These are phyloP conservation scores for Oryza coarctata DNA, from an alignment of 176 grass and related monocot species.

Conservation along the genomic window DNA sequence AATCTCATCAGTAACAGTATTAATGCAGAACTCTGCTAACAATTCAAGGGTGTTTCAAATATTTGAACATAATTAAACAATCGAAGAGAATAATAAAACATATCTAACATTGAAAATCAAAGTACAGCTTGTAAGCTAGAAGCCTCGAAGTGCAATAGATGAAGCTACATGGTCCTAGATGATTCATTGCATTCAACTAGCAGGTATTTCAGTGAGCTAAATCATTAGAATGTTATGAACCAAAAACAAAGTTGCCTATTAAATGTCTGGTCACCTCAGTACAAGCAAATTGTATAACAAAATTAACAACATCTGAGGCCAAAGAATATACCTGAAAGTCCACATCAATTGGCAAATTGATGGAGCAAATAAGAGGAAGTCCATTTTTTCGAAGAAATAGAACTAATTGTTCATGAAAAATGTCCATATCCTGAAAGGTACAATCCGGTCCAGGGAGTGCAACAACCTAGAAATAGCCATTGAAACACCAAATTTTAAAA, in stretches of 20 bases:
- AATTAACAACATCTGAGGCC: neutral
- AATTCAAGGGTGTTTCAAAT: neutral
- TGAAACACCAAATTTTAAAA: neutral
- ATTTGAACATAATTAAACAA: conserved; percentile 13
- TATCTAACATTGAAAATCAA: neutral
- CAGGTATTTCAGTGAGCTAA: neutral
- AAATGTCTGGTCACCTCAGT: conserved; percentile 7
- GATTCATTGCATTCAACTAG: neutral
- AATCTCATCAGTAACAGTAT: neutral
- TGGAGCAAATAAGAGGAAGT: conserved; percentile 71
- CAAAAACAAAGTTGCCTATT: neutral
- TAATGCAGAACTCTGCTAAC: neutral
- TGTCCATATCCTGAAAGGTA: conserved; percentile 86
- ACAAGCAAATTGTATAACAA: conserved; percentile 7
- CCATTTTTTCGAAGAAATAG: conserved; percentile 74
- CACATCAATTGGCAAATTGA: conserved; percentile 63
- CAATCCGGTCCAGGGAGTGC: conserved; percentile 55
- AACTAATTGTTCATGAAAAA: conserved; percentile 81
- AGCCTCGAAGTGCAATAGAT: neutral
- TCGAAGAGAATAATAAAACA: neutral
- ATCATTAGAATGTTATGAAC: conserved; percentile 13
- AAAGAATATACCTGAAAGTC: conserved; percentile 63
- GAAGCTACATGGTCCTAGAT: conserved; percentile 2
- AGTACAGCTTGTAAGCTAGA: neutral
- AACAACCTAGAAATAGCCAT: conserved; percentile 59